A percentile compares a stretch with the other conserved stretches of the same genome.
These are phyloP conservation scores for Camelina neglecta DNA, from an alignment of 345 rosid genomes.

Conservation along the genomic window DNA sequence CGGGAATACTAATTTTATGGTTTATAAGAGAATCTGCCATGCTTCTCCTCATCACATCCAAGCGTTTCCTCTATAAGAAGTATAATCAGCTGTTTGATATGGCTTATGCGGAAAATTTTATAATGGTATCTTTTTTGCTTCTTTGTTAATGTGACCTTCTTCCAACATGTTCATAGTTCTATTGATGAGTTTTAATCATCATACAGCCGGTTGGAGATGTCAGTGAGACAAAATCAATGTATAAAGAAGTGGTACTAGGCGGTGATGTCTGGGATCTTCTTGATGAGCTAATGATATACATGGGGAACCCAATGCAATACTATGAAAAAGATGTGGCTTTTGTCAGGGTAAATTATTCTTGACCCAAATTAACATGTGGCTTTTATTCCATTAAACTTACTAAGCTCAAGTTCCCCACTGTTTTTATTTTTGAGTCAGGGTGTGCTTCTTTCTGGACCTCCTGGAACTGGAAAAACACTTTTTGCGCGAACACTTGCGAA, in stretches of 20 bases:
- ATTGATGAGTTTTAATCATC: slow-evolving; percentile 33
- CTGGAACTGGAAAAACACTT: slow-evolving; percentile 98
- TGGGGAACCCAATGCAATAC: slow-evolving; percentile 94
- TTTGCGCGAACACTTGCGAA: slow-evolving; percentile 96
- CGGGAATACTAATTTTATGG: slow-evolving; percentile 82
- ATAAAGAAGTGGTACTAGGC: slow-evolving; percentile 92
- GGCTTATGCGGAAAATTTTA: slow-evolving; percentile 94
- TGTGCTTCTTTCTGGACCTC: slow-evolving; percentile 97
- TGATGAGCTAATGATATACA: slow-evolving; percentile 93
- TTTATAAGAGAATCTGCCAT: slow-evolving; percentile 77
- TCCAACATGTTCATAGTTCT: slow-evolving; percentile 26
- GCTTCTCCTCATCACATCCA: slow-evolving; percentile 79
- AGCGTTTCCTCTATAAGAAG: slow-evolving; percentile 85
- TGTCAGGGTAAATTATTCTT: slow-evolving; percentile 72
- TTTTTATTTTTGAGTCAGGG: slow-evolving; percentile 60
- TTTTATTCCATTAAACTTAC: slow-evolving; percentile 17
- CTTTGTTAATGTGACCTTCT: slow-evolving; percentile 9
- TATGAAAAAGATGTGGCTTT: slow-evolving; percentile 83
- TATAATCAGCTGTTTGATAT: slow-evolving; percentile 86
- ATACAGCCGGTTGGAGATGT: slow-evolving; percentile 92
- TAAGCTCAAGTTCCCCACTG: slow-evolving; percentile 6
- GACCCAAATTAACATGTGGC: slow-evolving; percentile 25
- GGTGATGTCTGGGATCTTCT: slow-evolving; percentile 99
- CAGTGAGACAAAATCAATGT: slow-evolving; percentile 86
- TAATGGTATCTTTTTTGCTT: slow-evolving; percentile 57